Base-by-base conservation (phyloP, 208 protist species). In the Herpetomonas tarakana region DNA sequence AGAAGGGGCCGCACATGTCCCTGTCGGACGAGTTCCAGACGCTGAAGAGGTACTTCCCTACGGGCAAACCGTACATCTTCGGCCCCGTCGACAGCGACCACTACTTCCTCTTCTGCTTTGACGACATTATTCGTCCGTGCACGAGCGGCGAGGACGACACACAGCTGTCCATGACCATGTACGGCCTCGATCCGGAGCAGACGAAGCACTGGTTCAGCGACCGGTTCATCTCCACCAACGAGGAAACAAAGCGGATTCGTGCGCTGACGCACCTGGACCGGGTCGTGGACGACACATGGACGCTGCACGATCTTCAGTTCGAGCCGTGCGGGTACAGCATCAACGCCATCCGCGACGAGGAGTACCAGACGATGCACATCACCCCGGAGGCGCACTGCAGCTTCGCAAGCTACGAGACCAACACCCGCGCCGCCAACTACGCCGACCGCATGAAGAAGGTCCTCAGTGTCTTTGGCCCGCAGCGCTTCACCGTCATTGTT, bases 281-380 rank as follows among this genome's bases (percentile, higher is more conserved):
- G 3, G 76, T 98, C 2, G 64, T 92, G 21, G 88, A 93, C 41
- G 81, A 76, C 50, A 71, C 68, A 3, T 94, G 88, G 88, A 64
- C 54, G 18, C 58, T 98, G 61, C 89, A 97, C 61, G 87, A 92
- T 53, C 74, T 96, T 29, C 76, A 94, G 57, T 98, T 97, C 70
- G 88, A 94, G 52, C 96, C 96, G 12, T 98, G 96, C 68, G 96
- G 96, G 41, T 98, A 98, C 61, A 97, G 89, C 65, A 84, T 97
- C 47, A 98, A 98, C 73, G 92, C 89, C 19, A 83, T 98, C 26
- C 67, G 78, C 16, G 91, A 65, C 18, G 66, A 59, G 39, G 76
- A 90, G 63, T 98, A 98, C 74, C 93, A 87, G 61, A 98, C 96
- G 9, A 96, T 97, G 52, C 96, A 98, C 80, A 96, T 98, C 71